phyloP scores from a whole-genome alignment of 805 yeast species.

The Saturnispora halmiae region DNA sequence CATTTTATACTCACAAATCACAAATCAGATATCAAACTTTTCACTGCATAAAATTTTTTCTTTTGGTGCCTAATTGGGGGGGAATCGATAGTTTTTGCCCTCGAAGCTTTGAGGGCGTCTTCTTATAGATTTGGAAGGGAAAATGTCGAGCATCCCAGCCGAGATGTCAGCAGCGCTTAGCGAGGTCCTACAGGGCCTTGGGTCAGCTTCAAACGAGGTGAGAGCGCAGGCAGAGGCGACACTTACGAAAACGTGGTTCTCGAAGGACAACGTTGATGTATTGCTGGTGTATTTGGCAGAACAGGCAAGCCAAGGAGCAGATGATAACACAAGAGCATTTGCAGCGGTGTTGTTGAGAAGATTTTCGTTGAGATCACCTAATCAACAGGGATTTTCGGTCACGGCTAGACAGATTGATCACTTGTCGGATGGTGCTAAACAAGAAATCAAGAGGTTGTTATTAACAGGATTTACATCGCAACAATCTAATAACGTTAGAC shows the following conservation, averaged over 20 bases:
- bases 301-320: slow-evolving; percentile 58
- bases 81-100: too few relatives aligned
- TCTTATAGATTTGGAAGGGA: too few relatives aligned
- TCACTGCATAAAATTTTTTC: background rate
- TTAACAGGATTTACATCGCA: slow-evolving; percentile 64
- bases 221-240: slow-evolving; percentile 71
- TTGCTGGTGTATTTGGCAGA: slow-evolving; percentile 73
- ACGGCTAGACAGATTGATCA: slow-evolving; percentile 74
- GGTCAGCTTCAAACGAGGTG: slow-evolving; percentile 66
- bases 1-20: slow-evolving; percentile 32
- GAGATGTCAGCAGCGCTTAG: slow-evolving; percentile 48
- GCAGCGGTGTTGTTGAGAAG: slow-evolving; percentile 87
- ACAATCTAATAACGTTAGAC: slow-evolving; percentile 72
- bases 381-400: slow-evolving; percentile 47
- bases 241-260: slow-evolving; percentile 70
- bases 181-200: slow-evolving; percentile 54
- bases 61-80: too few relatives aligned
- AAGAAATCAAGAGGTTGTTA: slow-evolving; percentile 55
- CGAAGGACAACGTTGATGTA: slow-evolving; percentile 54
- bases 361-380: slow-evolving; percentile 72
- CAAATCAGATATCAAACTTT: background rate
- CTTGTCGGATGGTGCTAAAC: slow-evolving; percentile 47
- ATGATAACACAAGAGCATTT: slow-evolving; percentile 54
- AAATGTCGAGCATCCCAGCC: slow-evolving; percentile 47
- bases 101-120: too few relatives aligned